Evolutionary conservation across 202 grass and related monocot species (phyloP).

Genomic region (Saccharum hybrid): DNA sequence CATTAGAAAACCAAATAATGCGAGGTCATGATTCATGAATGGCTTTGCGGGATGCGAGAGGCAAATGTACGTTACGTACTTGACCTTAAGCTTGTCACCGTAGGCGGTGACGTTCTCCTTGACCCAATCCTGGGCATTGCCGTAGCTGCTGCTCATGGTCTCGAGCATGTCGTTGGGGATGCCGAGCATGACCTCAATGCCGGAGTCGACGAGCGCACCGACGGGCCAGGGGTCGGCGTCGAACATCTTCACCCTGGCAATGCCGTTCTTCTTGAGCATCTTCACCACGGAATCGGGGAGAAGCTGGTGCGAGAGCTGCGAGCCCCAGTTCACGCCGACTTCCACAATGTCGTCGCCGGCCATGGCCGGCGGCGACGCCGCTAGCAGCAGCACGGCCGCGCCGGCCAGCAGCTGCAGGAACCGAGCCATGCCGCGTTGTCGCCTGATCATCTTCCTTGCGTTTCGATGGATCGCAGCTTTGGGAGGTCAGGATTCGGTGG

Average conservation of each 20-base stretch:
- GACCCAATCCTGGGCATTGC: constrained; percentile 69
- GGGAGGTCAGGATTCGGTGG: constrained; percentile 17
- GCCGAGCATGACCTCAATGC: constrained; percentile 86
- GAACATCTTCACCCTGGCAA: constrained; percentile 79
- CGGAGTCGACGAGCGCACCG: constrained; percentile 60
- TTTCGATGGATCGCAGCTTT: neutral
- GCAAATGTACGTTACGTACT: constrained; percentile 31
- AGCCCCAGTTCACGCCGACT: constrained; percentile 85
- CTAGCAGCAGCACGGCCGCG: constrained; percentile 35
- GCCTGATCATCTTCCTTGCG: constrained; percentile 19
- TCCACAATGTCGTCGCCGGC: constrained; percentile 27
- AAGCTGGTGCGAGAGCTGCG: constrained; percentile 69
- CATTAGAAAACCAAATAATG: neutral
- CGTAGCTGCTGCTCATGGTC: constrained; percentile 63
- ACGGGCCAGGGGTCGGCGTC: constrained; percentile 76
- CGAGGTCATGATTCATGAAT: neutral
- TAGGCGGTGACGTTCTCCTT: constrained; percentile 76
- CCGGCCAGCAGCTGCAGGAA: constrained; percentile 45
- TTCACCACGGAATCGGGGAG: constrained; percentile 51
- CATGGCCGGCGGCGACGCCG: neutral
- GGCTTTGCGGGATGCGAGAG: neutral
- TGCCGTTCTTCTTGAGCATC: constrained; percentile 79
- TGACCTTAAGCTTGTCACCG: constrained; percentile 63
- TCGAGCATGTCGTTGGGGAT: constrained; percentile 79
- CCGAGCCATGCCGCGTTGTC: constrained; percentile 48